These are phyloP conservation scores for Boletus coccyginus DNA, from an alignment of 768 basidiomycete species.

Conservation along the genomic window DNA sequence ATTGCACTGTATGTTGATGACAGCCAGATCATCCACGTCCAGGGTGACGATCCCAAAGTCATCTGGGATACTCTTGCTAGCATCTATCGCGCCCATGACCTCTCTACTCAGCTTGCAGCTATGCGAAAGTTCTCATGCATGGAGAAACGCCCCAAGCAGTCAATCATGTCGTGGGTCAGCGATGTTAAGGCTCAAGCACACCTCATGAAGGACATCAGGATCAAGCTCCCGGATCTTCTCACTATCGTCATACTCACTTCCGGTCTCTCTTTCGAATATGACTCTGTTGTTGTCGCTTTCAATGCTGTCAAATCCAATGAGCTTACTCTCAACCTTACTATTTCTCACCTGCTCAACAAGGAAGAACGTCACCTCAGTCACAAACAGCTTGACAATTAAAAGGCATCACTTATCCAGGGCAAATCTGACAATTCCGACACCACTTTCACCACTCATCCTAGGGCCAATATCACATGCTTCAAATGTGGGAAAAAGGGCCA, in stretches of 20 bases:
- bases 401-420: not conserved
- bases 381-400: not conserved
- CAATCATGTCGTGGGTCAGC: not conserved
- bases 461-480: not conserved
- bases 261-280: not conserved
- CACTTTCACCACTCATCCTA: not conserved
- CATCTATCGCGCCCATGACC: not conserved
- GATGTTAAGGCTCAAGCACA: not conserved
- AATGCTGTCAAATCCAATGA: not conserved
- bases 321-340: not conserved
- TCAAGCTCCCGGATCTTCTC: no score
- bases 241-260: not conserved
- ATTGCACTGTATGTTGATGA: not conserved
- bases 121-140: not conserved
- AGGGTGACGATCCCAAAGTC: not conserved
- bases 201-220: not conserved
- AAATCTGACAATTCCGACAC: not conserved
- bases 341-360: not conserved
- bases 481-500: constrained; percentile 13
- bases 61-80: not conserved
- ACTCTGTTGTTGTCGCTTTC: not conserved
- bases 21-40: not conserved
- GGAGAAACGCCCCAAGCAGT: not conserved
- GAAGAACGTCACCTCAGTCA: not conserved
- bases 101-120: not conserved